Percentiles rank a stretch among this genome's conserved stretches.
These are phyloP conservation scores for Daldinia decipiens DNA, from an alignment of 495 filamentous ascomycete genomes.

Conservation along the genomic window DNA sequence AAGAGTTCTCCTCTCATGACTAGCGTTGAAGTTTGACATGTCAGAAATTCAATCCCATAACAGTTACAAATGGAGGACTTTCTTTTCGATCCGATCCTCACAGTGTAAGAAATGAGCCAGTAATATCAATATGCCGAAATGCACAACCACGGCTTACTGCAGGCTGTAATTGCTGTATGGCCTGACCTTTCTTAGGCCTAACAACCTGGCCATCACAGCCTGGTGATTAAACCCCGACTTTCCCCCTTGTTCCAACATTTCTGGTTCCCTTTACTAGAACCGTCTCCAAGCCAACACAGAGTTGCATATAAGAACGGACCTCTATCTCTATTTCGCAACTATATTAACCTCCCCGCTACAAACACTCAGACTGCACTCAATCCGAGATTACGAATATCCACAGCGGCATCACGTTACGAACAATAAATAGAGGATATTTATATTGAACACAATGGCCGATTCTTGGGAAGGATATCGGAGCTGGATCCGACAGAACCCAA, in stretches of 20 bases:
- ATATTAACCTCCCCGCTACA: neutral
- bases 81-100: neutral
- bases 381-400: neutral
- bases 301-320: neutral
- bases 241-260: neutral
- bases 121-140: neutral
- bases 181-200: neutral
- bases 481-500: conserved; percentile 16
- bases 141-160: neutral
- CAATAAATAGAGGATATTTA: neutral
- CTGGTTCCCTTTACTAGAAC: neutral
- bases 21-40: neutral
- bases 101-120: neutral
- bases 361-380: neutral
- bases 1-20: neutral
- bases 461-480: neutral
- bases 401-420: neutral
- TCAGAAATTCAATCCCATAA: neutral
- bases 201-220: neutral
- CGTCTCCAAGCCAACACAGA: neutral
- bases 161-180: neutral
- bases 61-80: neutral
- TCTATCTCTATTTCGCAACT: neutral
- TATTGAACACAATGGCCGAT: neutral
- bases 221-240: neutral